These are phyloP conservation scores for Termitomyces sp. DNA, from an alignment of 768 basidiomycete species.

Conservation along the genomic window DNA sequence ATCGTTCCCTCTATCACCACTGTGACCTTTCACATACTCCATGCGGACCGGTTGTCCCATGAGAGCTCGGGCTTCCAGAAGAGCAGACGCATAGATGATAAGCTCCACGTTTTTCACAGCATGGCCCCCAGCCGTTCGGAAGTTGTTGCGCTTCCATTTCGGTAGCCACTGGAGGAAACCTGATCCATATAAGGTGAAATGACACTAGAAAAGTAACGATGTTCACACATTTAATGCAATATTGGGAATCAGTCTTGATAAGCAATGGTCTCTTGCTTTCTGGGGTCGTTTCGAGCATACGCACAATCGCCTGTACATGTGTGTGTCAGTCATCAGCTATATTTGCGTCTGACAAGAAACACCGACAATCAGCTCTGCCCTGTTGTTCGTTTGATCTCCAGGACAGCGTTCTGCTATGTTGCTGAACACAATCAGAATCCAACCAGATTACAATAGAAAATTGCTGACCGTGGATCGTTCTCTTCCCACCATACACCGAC, in stretches of 20 bases:
- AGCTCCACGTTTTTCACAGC: conserved; percentile 70
- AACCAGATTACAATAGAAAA: background rate
- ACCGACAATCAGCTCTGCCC: conserved; percentile 82
- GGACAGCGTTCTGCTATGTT: conserved; percentile 82
- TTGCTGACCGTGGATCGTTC: conserved; percentile 49
- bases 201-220: conserved; percentile 3
- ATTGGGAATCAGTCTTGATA: conserved; percentile 84
- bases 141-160: conserved; percentile 58
- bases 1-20: conserved; percentile 78
- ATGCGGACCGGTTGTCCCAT: conserved; percentile 54
- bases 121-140: conserved; percentile 36
- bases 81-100: conserved; percentile 63
- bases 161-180: conserved; percentile 66
- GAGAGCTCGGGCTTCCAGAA: conserved; percentile 46
- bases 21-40: conserved; percentile 75
- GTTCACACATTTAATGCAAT: conserved; percentile 68
- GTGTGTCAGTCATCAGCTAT: background rate
- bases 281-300: conserved; percentile 72
- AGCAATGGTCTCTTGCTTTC: conserved; percentile 47
- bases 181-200: conserved; percentile 21
- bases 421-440: conserved; percentile 30
- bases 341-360: background rate
- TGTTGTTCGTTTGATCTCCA: conserved; percentile 80
- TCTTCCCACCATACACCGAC: conserved; percentile 88
- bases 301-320: conserved; percentile 65